Percentiles rank a stretch among this genome's conserved stretches.
These are phyloP conservation scores for Boletus subluridellus DNA, from an alignment of 1,284 basidiomycete genomes.

Conservation along the genomic window DNA sequence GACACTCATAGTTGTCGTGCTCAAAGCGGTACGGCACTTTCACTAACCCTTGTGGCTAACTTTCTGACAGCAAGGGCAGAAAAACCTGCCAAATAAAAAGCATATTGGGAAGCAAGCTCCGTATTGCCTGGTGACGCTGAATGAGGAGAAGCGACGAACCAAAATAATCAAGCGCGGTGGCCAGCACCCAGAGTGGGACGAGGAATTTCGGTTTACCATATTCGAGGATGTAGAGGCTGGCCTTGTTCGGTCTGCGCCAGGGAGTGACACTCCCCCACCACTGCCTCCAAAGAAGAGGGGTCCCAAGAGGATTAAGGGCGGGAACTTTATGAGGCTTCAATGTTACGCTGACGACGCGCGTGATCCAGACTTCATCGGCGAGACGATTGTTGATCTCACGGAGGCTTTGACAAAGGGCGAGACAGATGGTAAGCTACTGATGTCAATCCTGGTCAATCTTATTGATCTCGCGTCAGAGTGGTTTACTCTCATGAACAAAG, in stretches of 20 bases:
- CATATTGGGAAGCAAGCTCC: constrained; percentile 98
- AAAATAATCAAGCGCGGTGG: constrained; percentile 94
- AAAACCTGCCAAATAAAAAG: constrained; percentile 90
- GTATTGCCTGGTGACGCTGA: constrained; percentile 79
- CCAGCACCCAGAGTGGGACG: constrained; percentile 98
- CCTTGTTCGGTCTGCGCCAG: constrained; percentile 47
- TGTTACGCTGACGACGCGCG: constrained; percentile 95
- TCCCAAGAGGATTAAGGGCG: constrained; percentile 65
- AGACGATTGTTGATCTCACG: constrained; percentile 82
- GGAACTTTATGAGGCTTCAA: constrained; percentile 74
- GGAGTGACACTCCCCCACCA: constrained; percentile 55
- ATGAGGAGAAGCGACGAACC: constrained; percentile 79
- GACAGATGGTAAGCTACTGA: constrained; percentile 75
- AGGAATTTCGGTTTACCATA: constrained; percentile 92
- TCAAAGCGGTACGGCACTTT: constrained; percentile 79
- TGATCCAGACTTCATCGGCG: constrained; percentile 95
- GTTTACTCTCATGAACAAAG: constrained; percentile 87
- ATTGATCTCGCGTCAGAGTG: constrained; percentile 62
- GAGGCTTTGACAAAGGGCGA: constrained; percentile 93
- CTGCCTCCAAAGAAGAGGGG: constrained; percentile 55
- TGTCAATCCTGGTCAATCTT: background rate
- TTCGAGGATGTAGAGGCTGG: constrained; percentile 76
- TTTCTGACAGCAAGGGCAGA: constrained; percentile 46
- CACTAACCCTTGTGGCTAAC: constrained; percentile 14
- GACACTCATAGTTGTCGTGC: constrained; percentile 90